phyloP scores from a whole-genome alignment of 331 rosid species.

The Acacia pycnantha region DNA sequence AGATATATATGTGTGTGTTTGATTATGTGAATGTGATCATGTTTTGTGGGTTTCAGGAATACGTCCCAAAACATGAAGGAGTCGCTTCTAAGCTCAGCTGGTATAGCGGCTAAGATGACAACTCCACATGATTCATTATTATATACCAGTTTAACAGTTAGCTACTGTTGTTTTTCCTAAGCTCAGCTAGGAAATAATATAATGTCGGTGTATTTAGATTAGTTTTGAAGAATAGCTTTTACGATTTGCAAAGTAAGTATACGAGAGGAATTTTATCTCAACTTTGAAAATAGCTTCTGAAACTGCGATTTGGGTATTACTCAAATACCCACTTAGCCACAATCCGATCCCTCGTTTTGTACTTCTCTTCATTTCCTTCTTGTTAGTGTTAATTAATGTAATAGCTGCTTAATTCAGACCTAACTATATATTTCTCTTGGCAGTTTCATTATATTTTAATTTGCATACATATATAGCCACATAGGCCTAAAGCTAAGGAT shows the following conservation, averaged over 20 bases:
- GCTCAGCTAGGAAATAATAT: no score
- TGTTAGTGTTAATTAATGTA: neutral
- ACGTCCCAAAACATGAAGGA: slow-evolving; percentile 64
- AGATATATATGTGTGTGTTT: no score
- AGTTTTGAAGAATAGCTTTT: no score
- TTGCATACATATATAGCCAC: neutral
- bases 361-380: neutral
- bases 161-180: neutral
- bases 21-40: neutral
- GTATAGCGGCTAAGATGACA: slow-evolving; percentile 51
- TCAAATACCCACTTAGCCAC: neutral
- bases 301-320: no score
- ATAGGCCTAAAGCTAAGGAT: neutral
- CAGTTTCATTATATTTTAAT: neutral
- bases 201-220: no score
- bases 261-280: no score
- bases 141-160: neutral
- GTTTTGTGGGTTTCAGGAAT: slow-evolving; percentile 40
- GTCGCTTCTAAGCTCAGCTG: slow-evolving; percentile 76
- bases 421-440: neutral
- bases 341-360: neutral
- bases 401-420: neutral
- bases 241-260: no score
- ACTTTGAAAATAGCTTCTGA: no score
- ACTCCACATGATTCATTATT: neutral